Conservation (phyloP, 257 asterid species). For the Jaltomata sinuosa region DNA sequence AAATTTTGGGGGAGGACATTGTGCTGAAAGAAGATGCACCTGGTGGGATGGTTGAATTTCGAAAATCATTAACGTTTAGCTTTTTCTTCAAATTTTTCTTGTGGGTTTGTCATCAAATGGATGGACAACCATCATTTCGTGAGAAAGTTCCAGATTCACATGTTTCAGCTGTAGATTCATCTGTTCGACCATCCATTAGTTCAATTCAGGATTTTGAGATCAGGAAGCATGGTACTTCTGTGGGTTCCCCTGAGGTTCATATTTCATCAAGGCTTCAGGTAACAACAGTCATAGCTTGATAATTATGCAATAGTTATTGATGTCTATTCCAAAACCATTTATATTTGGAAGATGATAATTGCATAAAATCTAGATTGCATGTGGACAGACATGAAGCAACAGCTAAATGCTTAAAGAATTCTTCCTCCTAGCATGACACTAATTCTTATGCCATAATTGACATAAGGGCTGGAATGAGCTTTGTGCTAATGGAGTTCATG, state of each 20-base stretch:
- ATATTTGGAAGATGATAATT: background rate
- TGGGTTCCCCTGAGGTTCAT: slow-evolving; percentile 90
- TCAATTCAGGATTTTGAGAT: slow-evolving; percentile 72
- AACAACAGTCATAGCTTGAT: background rate
- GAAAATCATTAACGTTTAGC: slow-evolving; percentile 68
- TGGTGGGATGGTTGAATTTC: slow-evolving; percentile 96
- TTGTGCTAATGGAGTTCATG: background rate
- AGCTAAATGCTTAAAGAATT: background rate
- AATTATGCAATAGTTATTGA: background rate
- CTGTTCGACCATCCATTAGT: slow-evolving; percentile 46
- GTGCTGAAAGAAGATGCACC: slow-evolving; percentile 80
- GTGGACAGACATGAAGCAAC: background rate
- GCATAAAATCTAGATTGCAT: background rate
- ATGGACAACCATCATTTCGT: slow-evolving; percentile 35
- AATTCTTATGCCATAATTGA: background rate
- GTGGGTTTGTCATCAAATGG: slow-evolving; percentile 85
- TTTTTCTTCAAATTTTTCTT: slow-evolving; percentile 87
- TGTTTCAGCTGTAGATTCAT: slow-evolving; percentile 63
- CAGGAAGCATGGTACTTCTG: slow-evolving; percentile 67
- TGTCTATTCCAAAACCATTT: background rate
- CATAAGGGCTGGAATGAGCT: background rate
- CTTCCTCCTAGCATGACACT: background rate
- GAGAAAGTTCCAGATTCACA: slow-evolving; percentile 54
- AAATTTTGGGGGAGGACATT: slow-evolving; percentile 59
- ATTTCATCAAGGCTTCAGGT: slow-evolving; percentile 90